Evolutionary conservation across 345 rosid genomes (phyloP), one percentile per base, ranked within the genome.

Genomic region (Ceriops zippeliana): DNA sequence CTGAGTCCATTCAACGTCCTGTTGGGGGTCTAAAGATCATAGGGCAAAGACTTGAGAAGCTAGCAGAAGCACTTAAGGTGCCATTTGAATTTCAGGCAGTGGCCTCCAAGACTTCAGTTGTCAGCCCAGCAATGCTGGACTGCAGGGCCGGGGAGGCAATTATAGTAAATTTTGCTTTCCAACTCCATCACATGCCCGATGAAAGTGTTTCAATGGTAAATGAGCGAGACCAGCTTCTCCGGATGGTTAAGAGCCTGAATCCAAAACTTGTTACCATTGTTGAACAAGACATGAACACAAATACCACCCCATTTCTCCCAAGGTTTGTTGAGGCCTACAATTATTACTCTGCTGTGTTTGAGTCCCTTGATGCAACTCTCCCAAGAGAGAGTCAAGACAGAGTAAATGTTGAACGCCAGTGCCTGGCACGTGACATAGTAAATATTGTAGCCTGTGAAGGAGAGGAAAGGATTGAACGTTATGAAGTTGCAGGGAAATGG

Each of bases 181-280:
- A 87, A 70, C 96, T 95, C 60, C 99, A 95, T 79, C 99, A 95
- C 84, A 90, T 95, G 97, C 99, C 99, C 6, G 99, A 95, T 63
- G 99, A 95, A 82, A 95, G 99, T 57, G 99, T 95, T 54, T 88
- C 97, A n/a, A 91, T 92, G 1, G 86, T 86, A 22, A 95, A 95
- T 60, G 86, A 83, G 79, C 84, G 99, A 26, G 99, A 95, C 79
- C 90, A 85, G 81, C 93, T 95, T 20, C 96, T 95, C 58, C 86
- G 84, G 70, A 84, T 91, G 91, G 93, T 90, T 15, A 91, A 87
- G 87, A 83, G 92, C 83, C 64, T 95, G 42, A 87, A 84, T 66
- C 99, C 99, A 2, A 90, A 90, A 73, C 93, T 95, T 0, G 96
- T 95, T 35, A 95, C 97, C 16, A 86, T 95, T 4, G 92, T 91